Evolutionary conservation across 2,329 filamentous ascomycete species (phyloP), one percentile per base, ranked within the genome.

Genomic region (Onygenales sp.): DNA sequence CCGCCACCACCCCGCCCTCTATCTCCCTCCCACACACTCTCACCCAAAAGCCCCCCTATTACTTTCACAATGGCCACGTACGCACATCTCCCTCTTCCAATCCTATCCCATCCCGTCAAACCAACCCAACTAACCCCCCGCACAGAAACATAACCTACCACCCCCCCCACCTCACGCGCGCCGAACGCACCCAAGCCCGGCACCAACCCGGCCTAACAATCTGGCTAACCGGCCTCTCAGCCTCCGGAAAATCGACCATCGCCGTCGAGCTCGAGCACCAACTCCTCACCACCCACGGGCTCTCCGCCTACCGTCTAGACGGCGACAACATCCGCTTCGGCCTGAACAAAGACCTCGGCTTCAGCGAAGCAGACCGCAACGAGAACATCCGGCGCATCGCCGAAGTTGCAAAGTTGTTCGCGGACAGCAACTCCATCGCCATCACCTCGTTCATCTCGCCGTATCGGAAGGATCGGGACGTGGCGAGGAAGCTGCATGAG

Each of bases 241-340:
- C 92, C 50, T 95, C 89, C 0, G 93, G 93, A 67, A 98, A 98
- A 76, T 96, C 92, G 51, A 98, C 93, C 54, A 88, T 98, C 58
- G 93, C 93, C 52, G 95, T 89, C 2, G 93, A 93, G 13, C 87
- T 98, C 42, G 93, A 98, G 78, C 92, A 96, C 77, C 90, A 96
- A 72, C 85, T 98, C 36, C 83, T 98, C 53, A 61, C 58, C 52
- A 61, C 65, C 54, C 90, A 95, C 70, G 86, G 85, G 43, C 77
- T 93, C 50, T 77, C 85, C 53, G 87, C 91, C 56, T 98, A 98
- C 81, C 85, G 93, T 51, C 85, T 98, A 33, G 93, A 98, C 73
- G 93, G 92, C 65, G 93, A 98, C 81, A 98, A 98, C 74, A 86
- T 98, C 61, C 92, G 93, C 57, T 96, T 97, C 76, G 93, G 93